Base-by-base conservation (phyloP, 2,329 filamentous ascomycete species). In the Cadophora luteo-olivacea region DNA sequence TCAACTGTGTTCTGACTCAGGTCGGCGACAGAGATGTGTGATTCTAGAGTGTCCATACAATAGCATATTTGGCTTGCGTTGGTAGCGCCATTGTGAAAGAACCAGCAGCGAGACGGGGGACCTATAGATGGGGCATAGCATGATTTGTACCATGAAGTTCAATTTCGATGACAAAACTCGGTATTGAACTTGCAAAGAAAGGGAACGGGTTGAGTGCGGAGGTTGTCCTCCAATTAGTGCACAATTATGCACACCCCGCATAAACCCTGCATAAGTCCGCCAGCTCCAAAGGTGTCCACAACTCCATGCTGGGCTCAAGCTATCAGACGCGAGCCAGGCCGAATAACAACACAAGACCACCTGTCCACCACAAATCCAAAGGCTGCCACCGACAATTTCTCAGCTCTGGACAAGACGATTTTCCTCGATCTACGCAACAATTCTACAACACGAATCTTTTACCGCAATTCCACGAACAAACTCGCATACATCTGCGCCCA, bases 251-350 rank as follows among this genome's bases (percentile, higher is more conserved):
- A 41, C 38, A 24, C 25, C 29, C n/a, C 64, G 68, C 68, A 69
- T 58, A 69, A 69, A 67, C 25, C 51, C 4, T 11, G 65, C 58
- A 68, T 64, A 68, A 70, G 45, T 67, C 65, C 41, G 57, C 33
- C 29, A 64, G 33, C 65, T 58, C 66, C 33, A 49, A 57, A 69
- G 65, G 70, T 74, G 73, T 73, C 73, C 73, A 73, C 73, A 73
- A 73, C 69, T 73, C 68, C 60, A 36, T 36, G 32, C 65, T 22
- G 5, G 29, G 3, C 41, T 25, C 24, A 29, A 22, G 41, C n/a
- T 25, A 66, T 7, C 22, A 63, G 60, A 57, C 55, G 45, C n/a
- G 5, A 49, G 19, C 11, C 45, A 49, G 12, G 1, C 29, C 29
- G 5, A 5, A 29, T 29, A 29, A 29, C 5, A 29, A 49, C 45